Evolutionary conservation across 108 stramenopile genomes (phyloP).

Genomic region (Nannochloropsis oceanica): DNA sequence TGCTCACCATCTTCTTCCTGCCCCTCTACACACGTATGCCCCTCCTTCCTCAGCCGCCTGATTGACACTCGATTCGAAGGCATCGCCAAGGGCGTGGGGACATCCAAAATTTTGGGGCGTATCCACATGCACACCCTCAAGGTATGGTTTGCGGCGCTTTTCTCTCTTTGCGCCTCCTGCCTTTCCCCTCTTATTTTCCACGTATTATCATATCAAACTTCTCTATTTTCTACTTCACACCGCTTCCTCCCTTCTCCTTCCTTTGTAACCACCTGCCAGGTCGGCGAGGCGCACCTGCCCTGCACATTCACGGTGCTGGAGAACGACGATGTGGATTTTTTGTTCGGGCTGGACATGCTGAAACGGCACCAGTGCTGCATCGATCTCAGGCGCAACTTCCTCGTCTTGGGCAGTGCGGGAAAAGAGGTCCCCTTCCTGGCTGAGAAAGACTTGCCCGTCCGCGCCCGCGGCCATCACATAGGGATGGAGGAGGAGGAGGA

Average conservation of each 20-base stretch:
- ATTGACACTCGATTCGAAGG: conserved; percentile 72
- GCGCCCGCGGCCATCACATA: neutral
- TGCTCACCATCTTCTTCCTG: neutral
- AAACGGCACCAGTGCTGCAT: conserved; percentile 74
- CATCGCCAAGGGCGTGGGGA: conserved; percentile 74
- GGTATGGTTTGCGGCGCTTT: conserved; percentile 31
- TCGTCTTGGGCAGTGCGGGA: conserved; percentile 14
- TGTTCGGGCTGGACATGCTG: conserved; percentile 92
- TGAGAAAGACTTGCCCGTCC: conserved; percentile 5
- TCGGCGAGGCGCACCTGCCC: neutral
- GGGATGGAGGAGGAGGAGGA: neutral
- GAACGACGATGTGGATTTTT: conserved; percentile 75
- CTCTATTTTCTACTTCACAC: neutral
- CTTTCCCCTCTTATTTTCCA: neutral
- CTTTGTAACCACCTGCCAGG: neutral
- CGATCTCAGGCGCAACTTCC: conserved; percentile 44
- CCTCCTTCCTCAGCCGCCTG: conserved; percentile 39
- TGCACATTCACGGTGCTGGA: neutral
- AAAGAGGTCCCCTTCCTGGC: conserved; percentile 22
- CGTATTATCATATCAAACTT: neutral
- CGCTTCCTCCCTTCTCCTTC: neutral
- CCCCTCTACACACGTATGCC: neutral
- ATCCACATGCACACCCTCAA: conserved; percentile 58
- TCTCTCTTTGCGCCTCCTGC: conserved; percentile 1
- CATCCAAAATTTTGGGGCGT: conserved; percentile 74